Base-by-base conservation (phyloP, 148 eudicot species). In the Heliamphora exappendiculata region DNA sequence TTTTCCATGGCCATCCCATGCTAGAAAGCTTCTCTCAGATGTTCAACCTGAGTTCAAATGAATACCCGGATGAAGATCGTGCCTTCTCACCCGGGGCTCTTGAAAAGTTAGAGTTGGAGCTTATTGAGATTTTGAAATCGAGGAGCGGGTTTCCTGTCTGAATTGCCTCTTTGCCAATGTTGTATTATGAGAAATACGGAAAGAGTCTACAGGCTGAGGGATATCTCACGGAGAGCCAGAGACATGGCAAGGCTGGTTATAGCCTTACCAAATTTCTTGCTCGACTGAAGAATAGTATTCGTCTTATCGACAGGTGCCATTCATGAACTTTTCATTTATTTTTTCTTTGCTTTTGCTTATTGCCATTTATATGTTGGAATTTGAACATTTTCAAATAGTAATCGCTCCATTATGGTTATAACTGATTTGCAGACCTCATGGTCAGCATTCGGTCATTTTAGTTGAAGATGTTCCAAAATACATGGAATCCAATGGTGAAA, bases 241-340 rank as follows among this genome's bases (percentile, higher is more conserved):
- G 93, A 71, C 90, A 89, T 68, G 93, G 93, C 4, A 82, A 86
- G 75, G 87, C 89, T 65, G 93, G 93, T 53, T 87, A 70, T 82
- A 89, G 90, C 81, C 83, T 89, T 84, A 87, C 93, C 0, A 89
- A 84, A 78, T 88, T 89, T 67, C 86, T 89, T 54, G 90, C 88
- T 49, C 88, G 86, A 33, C 36, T 89, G 70, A 86, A 83, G 70
- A 85, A 80, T 63, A 75, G 80, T 19, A 77, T 89, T 64, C 79
- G 78, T 28, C 33, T 89, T 16, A 81, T 89, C 58, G 93, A 87
- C 55, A 84, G 90, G 92, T 89, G 36, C 12, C 26, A 5, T 45
- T 39, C 0, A 19, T 13, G 8, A 0, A 10, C 26, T 58, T n/a
- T n/a, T 65, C 3, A n/a, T 5, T 50, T 4, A 10, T 34, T 58